Evolutionary conservation across 2,329 filamentous ascomycete species (phyloP), one percentile per base, ranked within the genome.

Genomic region (Cladosporium sp.): DNA sequence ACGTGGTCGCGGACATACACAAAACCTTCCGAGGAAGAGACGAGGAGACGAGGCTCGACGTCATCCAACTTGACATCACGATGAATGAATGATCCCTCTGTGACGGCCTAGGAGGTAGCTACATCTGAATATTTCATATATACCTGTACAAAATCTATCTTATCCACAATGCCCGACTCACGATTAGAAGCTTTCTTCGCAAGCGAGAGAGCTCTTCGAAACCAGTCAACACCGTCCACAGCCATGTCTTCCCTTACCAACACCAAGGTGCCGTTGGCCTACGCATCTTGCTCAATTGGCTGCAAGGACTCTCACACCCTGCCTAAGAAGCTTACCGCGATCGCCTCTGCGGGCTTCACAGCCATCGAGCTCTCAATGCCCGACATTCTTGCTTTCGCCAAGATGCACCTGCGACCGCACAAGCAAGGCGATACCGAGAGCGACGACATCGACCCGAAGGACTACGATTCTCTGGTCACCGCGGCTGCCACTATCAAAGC

Each of bases 281-380:
- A 83, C 62, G 83, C 83, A 45, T 80, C 79, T 59, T 83, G 80
- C 70, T 85, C 82, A 7, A 79, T 86, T 22, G 79, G 80, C 45
- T 75, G 73, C 74, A 61, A 72, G 71, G 57, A 72, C 61, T 61
- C 73, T 61, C 79, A 82, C 60, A 83, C 80, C 1, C 78, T 88
- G 0, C 82, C 82, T 39, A 75, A 82, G 43, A 87, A 86, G 63
- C 77, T 88, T 11, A 73, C 80, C 43, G 84, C 85, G 42, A 84
- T 91, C 64, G 77, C 84, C n/a, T 74, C 76, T 1, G 85, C 83
- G 1, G 86, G 85, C 2, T 90, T 91, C 70, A 74, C 79, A 11
- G 87, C 80, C 14, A 86, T 92, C 60, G 89, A 92, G 72, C 82
- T 92, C 7, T 85, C 85, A 0, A 89, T 92, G 75, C 86, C 88